These are phyloP conservation scores for Obba rivulosa DNA, from an alignment of 768 basidiomycete genomes.

Conservation along the genomic window DNA sequence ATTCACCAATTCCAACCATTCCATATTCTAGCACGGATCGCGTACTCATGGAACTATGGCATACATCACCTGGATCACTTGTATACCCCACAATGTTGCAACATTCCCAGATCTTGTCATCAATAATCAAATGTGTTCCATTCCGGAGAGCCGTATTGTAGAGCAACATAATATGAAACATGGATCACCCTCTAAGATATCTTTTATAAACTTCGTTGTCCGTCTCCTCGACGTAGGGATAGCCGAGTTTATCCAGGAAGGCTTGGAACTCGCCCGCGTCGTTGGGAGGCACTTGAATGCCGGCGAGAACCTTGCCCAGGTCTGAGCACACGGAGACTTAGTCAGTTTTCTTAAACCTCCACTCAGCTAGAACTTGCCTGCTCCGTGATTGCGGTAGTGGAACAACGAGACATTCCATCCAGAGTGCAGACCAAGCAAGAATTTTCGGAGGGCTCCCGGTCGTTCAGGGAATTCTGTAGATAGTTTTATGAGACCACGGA, in stretches of 20 bases:
- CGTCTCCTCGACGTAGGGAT: constrained; percentile 91
- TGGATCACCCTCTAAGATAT: constrained; percentile 47
- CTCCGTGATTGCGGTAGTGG: constrained; percentile 97
- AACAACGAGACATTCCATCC: constrained; percentile 96
- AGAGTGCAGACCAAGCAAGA: constrained; percentile 73
- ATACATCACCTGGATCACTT: no score
- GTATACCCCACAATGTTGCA: no score
- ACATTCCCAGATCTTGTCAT: no score
- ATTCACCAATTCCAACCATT: no score
- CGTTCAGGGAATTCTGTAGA: constrained; percentile 89
- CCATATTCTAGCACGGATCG: no score
- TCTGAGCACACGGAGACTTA: constrained; percentile 42
- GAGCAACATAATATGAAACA: no score
- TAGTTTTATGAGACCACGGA: background rate
- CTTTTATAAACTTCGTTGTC: constrained; percentile 78
- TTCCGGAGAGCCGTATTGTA: no score
- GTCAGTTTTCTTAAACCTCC: background rate
- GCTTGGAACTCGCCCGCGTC: constrained; percentile 64
- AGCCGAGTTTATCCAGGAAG: constrained; percentile 77
- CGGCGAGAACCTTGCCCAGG: constrained; percentile 88
- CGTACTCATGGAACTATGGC: no score
- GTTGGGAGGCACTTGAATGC: constrained; percentile 79
- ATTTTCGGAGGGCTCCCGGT: constrained; percentile 85
- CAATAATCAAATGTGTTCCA: no score
- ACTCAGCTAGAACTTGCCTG: constrained; percentile 49